phyloP scores from a whole-genome alignment of 1,139 yeast genomes.

The Scheffersomyces stambukii region DNA sequence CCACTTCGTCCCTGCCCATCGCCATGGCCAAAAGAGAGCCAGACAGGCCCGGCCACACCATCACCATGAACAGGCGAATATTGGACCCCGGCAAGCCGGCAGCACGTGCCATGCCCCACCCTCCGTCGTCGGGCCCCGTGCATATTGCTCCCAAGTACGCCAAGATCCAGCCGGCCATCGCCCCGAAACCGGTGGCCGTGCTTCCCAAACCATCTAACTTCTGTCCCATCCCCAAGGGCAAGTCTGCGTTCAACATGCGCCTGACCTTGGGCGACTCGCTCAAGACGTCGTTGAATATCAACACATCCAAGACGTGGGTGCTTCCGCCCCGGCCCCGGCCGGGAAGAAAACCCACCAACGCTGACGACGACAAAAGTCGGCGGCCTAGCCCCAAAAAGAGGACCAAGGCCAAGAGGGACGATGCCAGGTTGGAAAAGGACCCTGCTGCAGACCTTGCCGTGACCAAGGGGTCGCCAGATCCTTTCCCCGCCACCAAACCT shows the following conservation, averaged over 20 bases:
- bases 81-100: slow-evolving; percentile 1
- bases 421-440: no score
- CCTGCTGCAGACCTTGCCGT: no score
- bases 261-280: slow-evolving; percentile 8
- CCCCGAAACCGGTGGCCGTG: slow-evolving; percentile 32
- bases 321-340: slow-evolving; percentile 65
- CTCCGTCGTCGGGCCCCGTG: no score
- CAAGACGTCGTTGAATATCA: slow-evolving; percentile 23
- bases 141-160: slow-evolving; percentile 25
- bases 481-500: no score
- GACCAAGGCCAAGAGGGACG: slow-evolving; percentile 6
- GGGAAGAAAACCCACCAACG: slow-evolving; percentile 44
- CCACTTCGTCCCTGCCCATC: slow-evolving; percentile 1
- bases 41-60: slow-evolving; percentile 1
- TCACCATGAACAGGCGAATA: no score
- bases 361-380: slow-evolving; percentile 10
- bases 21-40: slow-evolving; percentile 1
- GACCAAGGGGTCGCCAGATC: no score
- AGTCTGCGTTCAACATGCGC: slow-evolving; percentile 9
- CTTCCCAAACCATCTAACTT: no score
- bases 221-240: slow-evolving; percentile 26
- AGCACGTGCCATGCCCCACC: no score
- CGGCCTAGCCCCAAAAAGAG: slow-evolving; percentile 11
- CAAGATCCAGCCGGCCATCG: slow-evolving; percentile 41
- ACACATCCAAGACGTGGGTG: slow-evolving; percentile 59